Percentiles rank a stretch among this genome's conserved stretches.
These are phyloP conservation scores for Leptographium flavum DNA, from an alignment of 2,329 filamentous ascomycete species.

Conservation along the genomic window DNA sequence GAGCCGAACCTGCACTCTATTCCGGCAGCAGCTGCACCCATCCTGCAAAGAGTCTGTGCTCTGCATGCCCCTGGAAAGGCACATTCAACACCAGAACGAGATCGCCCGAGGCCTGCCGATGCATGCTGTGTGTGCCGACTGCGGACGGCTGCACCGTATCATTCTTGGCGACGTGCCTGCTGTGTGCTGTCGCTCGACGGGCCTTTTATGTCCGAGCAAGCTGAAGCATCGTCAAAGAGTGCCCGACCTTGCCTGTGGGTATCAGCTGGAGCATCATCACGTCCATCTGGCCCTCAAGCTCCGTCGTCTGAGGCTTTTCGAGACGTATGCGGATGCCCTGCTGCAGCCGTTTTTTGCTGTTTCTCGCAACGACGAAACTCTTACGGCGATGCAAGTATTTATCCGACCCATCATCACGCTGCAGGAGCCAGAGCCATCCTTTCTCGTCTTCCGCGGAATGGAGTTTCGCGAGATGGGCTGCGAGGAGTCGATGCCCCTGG, in stretches of 20 bases:
- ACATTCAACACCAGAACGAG: background rate
- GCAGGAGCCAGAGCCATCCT: background rate
- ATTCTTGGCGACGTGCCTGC: background rate
- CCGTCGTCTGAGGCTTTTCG: background rate
- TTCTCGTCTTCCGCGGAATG: background rate
- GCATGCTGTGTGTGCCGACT: background rate
- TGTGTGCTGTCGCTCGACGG: background rate
- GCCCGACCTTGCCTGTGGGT: background rate
- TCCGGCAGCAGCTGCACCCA: background rate
- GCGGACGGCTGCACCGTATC: background rate
- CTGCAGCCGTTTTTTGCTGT: background rate
- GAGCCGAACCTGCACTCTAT: background rate
- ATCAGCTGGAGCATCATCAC: constrained; percentile 4
- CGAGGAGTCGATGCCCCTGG: background rate
- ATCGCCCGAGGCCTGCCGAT: background rate
- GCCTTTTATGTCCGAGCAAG: background rate
- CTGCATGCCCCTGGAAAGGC: background rate
- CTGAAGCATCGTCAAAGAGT: background rate
- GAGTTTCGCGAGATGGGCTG: background rate
- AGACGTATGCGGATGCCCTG: background rate
- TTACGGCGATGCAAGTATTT: background rate
- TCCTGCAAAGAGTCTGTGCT: background rate
- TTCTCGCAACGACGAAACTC: background rate
- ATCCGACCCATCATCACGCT: background rate
- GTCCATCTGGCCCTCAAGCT: constrained; percentile 3